These are phyloP conservation scores for Kingdonia uniflora DNA, from an alignment of 164 flowering plant species.

Conservation along the genomic window DNA sequence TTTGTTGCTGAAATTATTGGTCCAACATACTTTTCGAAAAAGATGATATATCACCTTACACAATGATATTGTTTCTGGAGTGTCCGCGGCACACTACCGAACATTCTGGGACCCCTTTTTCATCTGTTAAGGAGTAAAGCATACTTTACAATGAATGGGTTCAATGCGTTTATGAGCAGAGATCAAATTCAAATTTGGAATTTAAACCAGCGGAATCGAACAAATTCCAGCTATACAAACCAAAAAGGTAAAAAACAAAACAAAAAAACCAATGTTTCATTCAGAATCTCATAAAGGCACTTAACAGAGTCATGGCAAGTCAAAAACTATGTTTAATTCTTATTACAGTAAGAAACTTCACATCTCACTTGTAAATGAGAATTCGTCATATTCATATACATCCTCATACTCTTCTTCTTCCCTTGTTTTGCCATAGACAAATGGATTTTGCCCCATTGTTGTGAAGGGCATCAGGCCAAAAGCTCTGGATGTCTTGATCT, in stretches of 20 bases:
- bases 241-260: neutral
- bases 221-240: neutral
- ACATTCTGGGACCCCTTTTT: too few relatives aligned
- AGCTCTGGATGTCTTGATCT: conserved; percentile 89
- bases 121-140: too few relatives aligned
- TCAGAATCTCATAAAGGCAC: too few relatives aligned
- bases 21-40: too few relatives aligned
- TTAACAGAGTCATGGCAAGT: too few relatives aligned
- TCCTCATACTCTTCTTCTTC: conserved; percentile 24
- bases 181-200: neutral
- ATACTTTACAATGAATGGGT: too few relatives aligned
- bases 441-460: conserved; percentile 79
- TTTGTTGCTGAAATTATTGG: too few relatives aligned
- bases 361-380: neutral
- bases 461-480: conserved; percentile 95
- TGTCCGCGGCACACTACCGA: too few relatives aligned
- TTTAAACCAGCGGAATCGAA: neutral
- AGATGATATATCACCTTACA: too few relatives aligned
- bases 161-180: neutral
- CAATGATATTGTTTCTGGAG: too few relatives aligned
- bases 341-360: neutral
- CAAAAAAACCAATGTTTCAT: neutral
- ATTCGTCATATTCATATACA: neutral
- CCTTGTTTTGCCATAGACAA: conserved; percentile 53
- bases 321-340: neutral